Base-by-base conservation (phyloP, 2,329 filamentous ascomycete genomes). In the Lomentospora prolificans region DNA sequence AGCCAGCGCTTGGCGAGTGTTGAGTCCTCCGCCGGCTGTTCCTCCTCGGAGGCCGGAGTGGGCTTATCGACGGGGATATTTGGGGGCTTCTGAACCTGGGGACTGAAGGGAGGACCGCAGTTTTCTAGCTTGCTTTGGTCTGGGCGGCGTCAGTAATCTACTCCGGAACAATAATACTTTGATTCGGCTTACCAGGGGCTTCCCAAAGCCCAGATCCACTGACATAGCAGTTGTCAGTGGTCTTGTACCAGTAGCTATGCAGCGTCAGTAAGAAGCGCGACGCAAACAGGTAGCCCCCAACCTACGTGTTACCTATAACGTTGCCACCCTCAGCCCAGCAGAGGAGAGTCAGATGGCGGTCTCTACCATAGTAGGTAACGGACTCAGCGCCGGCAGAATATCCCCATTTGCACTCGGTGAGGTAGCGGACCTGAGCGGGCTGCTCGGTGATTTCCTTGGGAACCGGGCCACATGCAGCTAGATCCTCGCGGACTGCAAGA, bases 201-300 rank as follows among this genome's bases (percentile, higher is more conserved):
- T 54, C 39, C 57, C 48, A 56, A 3, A 58, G 27, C 12, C 48
- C 53, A 4, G 57, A 56, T 2, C 53, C 57, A 28, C 53, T 55
- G 12, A 56, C 33, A 3, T 41, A 55, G 53, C 57, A 58, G 50
- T 53, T 53, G 33, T 58, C 53, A 4, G 48, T 44, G 9, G 57
- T 58, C 57, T 53, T 55, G 25, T 58, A 58, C 50, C 53, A 56
- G 50, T 53, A 58, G 2, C 57, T 58, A 27, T 3, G 24, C 25
- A 12, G 22, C 41, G 24, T 36, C 24, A 7, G 9, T 27, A 27
- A 12, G 19, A 31, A 50, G 24, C 4, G 12, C n/a, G 19, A 7
- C 22, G 14, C 5, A 22, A 30, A 53, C 1, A 9, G 5, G 28
- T 22, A 9, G 25, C 12, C 19, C 28, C 50, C 17, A 27, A 53